Percentiles rank a stretch among this genome's conserved stretches.
Evolutionary conservation across 495 filamentous ascomycete genomes (phyloP).

Genomic region (Penicillium lagena): DNA sequence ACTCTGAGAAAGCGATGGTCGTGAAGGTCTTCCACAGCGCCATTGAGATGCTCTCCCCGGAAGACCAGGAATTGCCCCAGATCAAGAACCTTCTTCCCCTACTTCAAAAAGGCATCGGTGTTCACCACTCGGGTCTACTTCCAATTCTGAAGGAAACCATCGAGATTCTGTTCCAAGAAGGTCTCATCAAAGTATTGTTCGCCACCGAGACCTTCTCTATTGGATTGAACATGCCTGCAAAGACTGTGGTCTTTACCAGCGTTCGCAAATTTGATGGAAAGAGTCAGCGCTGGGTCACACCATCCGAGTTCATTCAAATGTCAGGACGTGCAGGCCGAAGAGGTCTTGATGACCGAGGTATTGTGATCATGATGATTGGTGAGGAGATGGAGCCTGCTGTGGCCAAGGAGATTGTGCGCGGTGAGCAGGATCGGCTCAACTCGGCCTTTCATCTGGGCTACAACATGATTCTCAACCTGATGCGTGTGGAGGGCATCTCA

Average conservation of each 20-base stretch:
- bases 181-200: conserved; percentile 94
- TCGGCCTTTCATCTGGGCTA: conserved; percentile 98
- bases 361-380: conserved; percentile 99
- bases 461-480: conserved; percentile 96
- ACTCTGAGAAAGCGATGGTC: conserved; percentile 94
- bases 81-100: conserved; percentile 88
- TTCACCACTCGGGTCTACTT: conserved; percentile 93
- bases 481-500: conserved; percentile 92
- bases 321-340: conserved; percentile 91
- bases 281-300: conserved; percentile 76
- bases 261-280: conserved; percentile 91
- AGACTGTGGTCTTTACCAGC: conserved; percentile 96
- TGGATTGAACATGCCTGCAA: conserved; percentile 97
- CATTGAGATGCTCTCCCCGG: conserved; percentile 81
- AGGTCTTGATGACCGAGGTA: conserved; percentile 95
- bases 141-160: conserved; percentile 98
- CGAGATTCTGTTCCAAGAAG: conserved; percentile 97
- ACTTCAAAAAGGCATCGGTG: conserved; percentile 84
- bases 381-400: conserved; percentile 92
- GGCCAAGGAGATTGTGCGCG: conserved; percentile 90
- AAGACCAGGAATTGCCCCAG: conserved; percentile 80
- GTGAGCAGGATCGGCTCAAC: conserved; percentile 92
- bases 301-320: conserved; percentile 98
- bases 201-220: conserved; percentile 99
- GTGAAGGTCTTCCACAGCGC: conserved; percentile 88